Percentiles rank a stretch among this genome's conserved stretches.
phyloP scores from a whole-genome alignment of 1,284 basidiomycete genomes.

The Trichosporon inkin region DNA sequence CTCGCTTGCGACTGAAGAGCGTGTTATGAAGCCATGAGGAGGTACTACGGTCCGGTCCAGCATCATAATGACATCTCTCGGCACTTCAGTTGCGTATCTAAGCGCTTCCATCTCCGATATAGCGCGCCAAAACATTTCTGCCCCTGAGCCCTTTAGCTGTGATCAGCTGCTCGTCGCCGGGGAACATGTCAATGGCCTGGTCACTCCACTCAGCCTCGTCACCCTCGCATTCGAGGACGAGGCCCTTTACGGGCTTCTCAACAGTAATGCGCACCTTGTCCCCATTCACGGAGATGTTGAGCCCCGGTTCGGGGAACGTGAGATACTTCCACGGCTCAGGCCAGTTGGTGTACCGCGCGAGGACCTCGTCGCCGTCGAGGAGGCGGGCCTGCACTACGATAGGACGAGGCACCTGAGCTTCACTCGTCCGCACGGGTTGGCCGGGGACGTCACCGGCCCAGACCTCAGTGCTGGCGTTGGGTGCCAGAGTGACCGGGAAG shows the following conservation, averaged over 20 bases:
- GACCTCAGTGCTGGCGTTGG: slow-evolving; percentile 79
- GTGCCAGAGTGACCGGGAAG: slow-evolving; percentile 57
- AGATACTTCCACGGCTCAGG: slow-evolving; percentile 89
- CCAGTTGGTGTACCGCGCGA: slow-evolving; percentile 68
- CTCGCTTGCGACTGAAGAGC: too few species aligned
- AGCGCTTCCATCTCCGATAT: slow-evolving; percentile 19
- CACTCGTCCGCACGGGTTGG: slow-evolving; percentile 62
- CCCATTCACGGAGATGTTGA: slow-evolving; percentile 58
- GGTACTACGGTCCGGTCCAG: too few species aligned
- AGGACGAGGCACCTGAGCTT: slow-evolving; percentile 61
- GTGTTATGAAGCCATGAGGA: too few species aligned
- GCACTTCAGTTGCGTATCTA: neutral
- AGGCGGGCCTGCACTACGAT: slow-evolving; percentile 74
- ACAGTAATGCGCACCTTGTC: slow-evolving; percentile 62
- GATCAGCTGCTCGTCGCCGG: slow-evolving; percentile 68
- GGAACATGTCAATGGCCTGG: slow-evolving; percentile 80
- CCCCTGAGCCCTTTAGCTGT: slow-evolving; percentile 62
- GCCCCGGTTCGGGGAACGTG: slow-evolving; percentile 64
- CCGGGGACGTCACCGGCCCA: slow-evolving; percentile 64
- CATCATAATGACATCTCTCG: too few species aligned
- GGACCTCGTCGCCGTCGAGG: slow-evolving; percentile 54
- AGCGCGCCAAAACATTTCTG: slow-evolving; percentile 59
- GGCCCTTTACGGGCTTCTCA: slow-evolving; percentile 72
- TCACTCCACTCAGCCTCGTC: slow-evolving; percentile 66
- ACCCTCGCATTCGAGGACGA: slow-evolving; percentile 70